These are phyloP conservation scores for Podila epicladia DNA, from an alignment of 192 early-diverging fungal genomes.

Conservation along the genomic window DNA sequence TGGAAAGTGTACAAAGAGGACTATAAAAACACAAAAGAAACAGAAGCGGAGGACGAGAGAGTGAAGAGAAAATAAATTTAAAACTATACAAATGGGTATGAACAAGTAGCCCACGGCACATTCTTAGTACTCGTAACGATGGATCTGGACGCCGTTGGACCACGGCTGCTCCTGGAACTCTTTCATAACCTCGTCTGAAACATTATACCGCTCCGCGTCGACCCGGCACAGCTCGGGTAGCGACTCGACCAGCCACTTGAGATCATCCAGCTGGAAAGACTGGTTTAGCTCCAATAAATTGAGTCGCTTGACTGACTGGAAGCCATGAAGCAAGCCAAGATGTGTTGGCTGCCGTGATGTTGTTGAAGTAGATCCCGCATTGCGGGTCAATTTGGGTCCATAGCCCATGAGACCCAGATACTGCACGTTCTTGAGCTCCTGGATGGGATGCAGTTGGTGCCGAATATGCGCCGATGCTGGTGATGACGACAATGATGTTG, in stretches of 20 bases:
- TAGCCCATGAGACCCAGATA: slow-evolving; percentile 44
- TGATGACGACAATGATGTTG: background rate
- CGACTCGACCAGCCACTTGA: slow-evolving; percentile 23
- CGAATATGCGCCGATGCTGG: background rate
- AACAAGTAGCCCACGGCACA: background rate
- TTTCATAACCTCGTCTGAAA: slow-evolving; percentile 25
- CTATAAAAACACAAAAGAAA: background rate
- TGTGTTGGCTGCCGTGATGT: background rate
- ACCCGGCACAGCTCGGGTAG: slow-evolving; percentile 41
- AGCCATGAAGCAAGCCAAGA: slow-evolving; percentile 11
- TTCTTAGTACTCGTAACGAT: slow-evolving; percentile 11
- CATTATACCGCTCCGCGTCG: slow-evolving; percentile 45
- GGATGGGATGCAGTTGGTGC: slow-evolving; percentile 28
- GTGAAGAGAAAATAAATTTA: too few relatives aligned
- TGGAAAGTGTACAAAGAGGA: background rate
- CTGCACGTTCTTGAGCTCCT: slow-evolving; percentile 22
- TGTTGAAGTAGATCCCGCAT: too few relatives aligned
- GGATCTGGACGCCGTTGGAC: slow-evolving; percentile 19
- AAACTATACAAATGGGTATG: too few relatives aligned
- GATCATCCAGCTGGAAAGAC: slow-evolving; percentile 35
- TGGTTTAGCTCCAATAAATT: slow-evolving; percentile 33
- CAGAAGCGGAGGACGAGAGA: too few relatives aligned
- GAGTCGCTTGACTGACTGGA: slow-evolving; percentile 35
- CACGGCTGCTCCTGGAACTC: slow-evolving; percentile 11
- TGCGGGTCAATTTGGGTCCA: slow-evolving; percentile 21